Evolutionary conservation across 192 early-diverging fungal species (phyloP).

Genomic region (Podila epigama): DNA sequence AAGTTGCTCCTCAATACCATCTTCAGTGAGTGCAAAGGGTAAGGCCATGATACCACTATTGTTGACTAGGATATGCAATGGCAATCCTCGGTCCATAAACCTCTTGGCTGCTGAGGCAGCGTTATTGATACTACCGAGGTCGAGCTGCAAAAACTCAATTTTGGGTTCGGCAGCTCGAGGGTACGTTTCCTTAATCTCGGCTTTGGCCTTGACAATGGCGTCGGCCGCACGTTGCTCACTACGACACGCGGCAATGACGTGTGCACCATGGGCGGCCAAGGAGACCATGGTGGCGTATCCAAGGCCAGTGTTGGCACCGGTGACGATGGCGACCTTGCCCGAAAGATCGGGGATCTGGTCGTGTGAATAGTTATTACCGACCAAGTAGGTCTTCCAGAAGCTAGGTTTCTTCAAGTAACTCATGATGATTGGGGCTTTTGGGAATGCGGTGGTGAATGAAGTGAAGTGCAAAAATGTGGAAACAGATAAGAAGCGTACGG

Average conservation of each 20-base stretch:
- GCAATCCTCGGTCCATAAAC: slow-evolving; percentile 41
- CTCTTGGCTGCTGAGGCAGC: slow-evolving; percentile 18
- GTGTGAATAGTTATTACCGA: slow-evolving; percentile 8
- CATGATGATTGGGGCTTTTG: not conserved
- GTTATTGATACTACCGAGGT: slow-evolving; percentile 22
- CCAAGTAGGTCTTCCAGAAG: slow-evolving; percentile 21
- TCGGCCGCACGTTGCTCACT: slow-evolving; percentile 1
- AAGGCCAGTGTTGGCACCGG: slow-evolving; percentile 55
- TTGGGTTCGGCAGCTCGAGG: slow-evolving; percentile 15
- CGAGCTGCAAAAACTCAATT: slow-evolving; percentile 45
- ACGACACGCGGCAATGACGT: slow-evolving; percentile 32
- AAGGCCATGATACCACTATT: slow-evolving; percentile 45
- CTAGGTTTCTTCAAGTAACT: not conserved
- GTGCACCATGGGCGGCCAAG: slow-evolving; percentile 20
- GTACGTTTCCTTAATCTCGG: slow-evolving; percentile 18
- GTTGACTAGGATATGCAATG: slow-evolving; percentile 57
- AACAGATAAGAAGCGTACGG: no score
- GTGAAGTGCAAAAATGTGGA: not conserved
- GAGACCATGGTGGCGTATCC: slow-evolving; percentile 33
- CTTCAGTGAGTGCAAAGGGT: slow-evolving; percentile 33
- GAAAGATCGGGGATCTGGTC: slow-evolving; percentile 41
- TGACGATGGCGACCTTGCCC: slow-evolving; percentile 55
- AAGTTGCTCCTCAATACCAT: slow-evolving; percentile 56
- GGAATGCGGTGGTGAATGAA: not conserved
- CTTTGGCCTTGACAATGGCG: slow-evolving; percentile 4